Evolutionary conservation across 345 rosid species (phyloP).

Genomic region (Brassica juncea): DNA sequence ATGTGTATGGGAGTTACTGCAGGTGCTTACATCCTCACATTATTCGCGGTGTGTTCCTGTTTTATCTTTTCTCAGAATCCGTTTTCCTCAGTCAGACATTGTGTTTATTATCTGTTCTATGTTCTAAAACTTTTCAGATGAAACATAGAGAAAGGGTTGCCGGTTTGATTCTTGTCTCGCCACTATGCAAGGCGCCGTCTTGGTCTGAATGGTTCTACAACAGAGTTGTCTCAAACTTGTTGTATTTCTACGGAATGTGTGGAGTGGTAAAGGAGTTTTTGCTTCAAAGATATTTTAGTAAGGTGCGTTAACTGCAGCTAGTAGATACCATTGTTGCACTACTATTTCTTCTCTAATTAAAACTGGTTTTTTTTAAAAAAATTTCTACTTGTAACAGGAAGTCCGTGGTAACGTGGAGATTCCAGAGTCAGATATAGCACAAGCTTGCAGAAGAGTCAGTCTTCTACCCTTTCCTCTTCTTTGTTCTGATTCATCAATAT

Average conservation of each 20-base stretch:
- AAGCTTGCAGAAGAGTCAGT: constrained; percentile 83
- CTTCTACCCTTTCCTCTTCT: background rate
- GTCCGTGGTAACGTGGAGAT: constrained; percentile 78
- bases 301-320: constrained; percentile 50
- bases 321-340: background rate
- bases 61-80: background rate
- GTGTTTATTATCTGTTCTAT: constrained; percentile 7
- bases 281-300: constrained; percentile 90
- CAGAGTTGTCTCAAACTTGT: constrained; percentile 73
- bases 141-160: constrained; percentile 83
- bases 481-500: background rate
- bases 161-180: constrained; percentile 92
- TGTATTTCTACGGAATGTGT: constrained; percentile 90
- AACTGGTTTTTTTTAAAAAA: background rate
- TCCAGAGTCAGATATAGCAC: constrained; percentile 90
- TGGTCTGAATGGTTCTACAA: constrained; percentile 96
- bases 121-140: constrained; percentile 57
- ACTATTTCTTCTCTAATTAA: constrained; percentile 2
- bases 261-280: constrained; percentile 75
- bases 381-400: constrained; percentile 55
- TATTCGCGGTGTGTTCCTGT: constrained; percentile 70
- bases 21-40: constrained; percentile 85
- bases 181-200: constrained; percentile 86
- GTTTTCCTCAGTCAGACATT: background rate
- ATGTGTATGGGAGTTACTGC: constrained; percentile 99